Evolutionary conservation across 202 grass and related monocot species (phyloP), one percentile per base, ranked within the genome.

Genomic region (Brachypodium distachyon): DNA sequence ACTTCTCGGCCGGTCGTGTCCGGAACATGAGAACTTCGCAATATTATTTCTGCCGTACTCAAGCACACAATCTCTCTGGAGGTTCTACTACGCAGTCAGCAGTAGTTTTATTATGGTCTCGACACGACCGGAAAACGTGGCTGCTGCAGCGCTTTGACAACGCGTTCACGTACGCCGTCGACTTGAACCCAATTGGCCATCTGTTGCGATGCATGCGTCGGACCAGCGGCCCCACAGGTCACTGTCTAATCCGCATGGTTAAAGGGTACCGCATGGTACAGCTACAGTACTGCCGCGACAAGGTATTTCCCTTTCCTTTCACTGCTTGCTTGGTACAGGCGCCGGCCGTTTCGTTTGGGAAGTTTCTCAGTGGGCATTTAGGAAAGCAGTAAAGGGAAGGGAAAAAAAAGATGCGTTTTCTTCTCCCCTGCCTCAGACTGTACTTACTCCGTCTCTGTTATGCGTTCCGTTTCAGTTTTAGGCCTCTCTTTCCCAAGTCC

Each of bases 291-390:
- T 12, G 27, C 23, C 10, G 41, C 43, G 23, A 53, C 6, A 57
- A 27, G 23, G 16, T 48, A 7, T 12, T 11, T 13, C 40, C 40
- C 34, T 59, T 23, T 25, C 21, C 31, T 73, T 46, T 16, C 11
- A 33, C 23, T 8, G 55, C 18, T 22, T 26, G 50, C 8, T 4
- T 54, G 74, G 17, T 5, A 51, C 78, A 72, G 79, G 39, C 34
- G 66, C 49, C 59, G 42, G 12, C 64, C 49, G 66, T 73, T 78
- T 59, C 74, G 59, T 87, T 54, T 41, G 12, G 60, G 46, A 51
- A 87, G 67, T 67, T 83, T 87, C n/a, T 82, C 73, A 50, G 84
- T 49, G 47, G 7, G 22, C 47, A 39, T 56, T 56, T 48, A 66
- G 39, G 59, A 72, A 72, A 57, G 49, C 56, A 41, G 12, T 43